Base-by-base conservation (phyloP, 2,329 filamentous ascomycete genomes). In the Lasiodiplodia hormozganensis region DNA sequence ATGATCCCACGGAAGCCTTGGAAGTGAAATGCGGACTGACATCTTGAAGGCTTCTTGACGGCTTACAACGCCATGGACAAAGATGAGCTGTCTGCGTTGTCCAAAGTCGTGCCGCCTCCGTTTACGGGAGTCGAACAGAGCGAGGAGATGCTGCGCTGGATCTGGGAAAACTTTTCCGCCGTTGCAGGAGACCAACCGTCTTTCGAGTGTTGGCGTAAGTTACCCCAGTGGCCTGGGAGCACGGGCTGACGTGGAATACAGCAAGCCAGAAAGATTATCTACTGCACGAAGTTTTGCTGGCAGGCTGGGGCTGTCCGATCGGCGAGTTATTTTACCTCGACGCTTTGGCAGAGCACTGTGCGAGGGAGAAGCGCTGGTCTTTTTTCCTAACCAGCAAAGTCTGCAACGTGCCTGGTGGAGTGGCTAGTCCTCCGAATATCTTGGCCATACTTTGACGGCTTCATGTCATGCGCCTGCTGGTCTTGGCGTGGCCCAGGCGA, bases 91-190 rank as follows among this genome's bases (percentile, higher is more conserved):
- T 65, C 68, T 4, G 8, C 70, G 11, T 65, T 71, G 23, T 31
- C 62, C n/a, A 62, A 71, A 43, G 62, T 53, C 7, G 21, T 54
- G n/a, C 70, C 70, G 14, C 65, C 68, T 11, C 40, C 47, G 4
- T 65, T 64, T 28, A 21, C 73, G 0, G 70, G 70, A 5, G 67
- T 72, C 0, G 70, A 72, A 49, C 68, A 70, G 49, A 68, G 57
- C 36, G 78, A 85, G 36, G 83, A 84, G 25, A 83, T 87, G 10
- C 82, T 85, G 3, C 83, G 85, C 51, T 92, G 89, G 88, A 71
- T 91, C 64, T 90, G 90, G 82, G 87, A 92, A 72, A 85, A 87
- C 65, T 91, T 92, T 71, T 82, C 88, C 0, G 89, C 87, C 0
- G 88, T 90, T 1, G 88, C 85, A 0, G 86, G 87, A 0, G 90